phyloP scores from a whole-genome alignment of 208 protist genomes.

The Leptomonas seymouri region DNA sequence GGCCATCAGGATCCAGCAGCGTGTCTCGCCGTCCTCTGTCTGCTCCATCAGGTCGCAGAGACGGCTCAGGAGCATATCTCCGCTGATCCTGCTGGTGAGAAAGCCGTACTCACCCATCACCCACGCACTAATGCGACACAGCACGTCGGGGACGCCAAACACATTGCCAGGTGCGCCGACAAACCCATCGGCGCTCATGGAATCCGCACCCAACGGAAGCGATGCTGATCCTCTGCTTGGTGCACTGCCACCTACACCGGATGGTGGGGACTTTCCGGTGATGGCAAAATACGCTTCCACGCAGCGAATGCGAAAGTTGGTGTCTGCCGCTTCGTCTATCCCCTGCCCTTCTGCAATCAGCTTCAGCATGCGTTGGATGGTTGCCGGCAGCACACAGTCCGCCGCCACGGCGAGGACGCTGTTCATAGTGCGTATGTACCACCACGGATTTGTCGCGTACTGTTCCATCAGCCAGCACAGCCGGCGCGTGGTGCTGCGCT shows the following conservation, averaged over 20 bases:
- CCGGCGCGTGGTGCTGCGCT: constrained; percentile 68
- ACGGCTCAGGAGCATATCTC: constrained; percentile 59
- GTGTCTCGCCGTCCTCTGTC: constrained; percentile 37
- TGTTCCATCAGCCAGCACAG: constrained; percentile 90
- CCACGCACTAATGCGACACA: constrained; percentile 86
- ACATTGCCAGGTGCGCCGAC: not conserved
- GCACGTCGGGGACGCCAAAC: constrained; percentile 43
- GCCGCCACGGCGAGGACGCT: constrained; percentile 78
- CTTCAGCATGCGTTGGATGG: constrained; percentile 91
- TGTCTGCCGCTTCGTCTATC: constrained; percentile 63
- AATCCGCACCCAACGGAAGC: not conserved
- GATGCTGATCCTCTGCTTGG: not conserved
- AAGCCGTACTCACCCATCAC: constrained; percentile 95
- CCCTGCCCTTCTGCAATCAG: constrained; percentile 91
- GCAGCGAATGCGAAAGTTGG: constrained; percentile 68
- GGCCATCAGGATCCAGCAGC: constrained; percentile 74
- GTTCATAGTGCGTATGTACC: constrained; percentile 95
- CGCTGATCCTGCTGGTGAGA: constrained; percentile 50
- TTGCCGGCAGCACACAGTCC: constrained; percentile 64
- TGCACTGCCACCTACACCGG: not conserved
- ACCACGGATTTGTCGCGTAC: constrained; percentile 51
- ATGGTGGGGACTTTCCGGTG: constrained; percentile 35
- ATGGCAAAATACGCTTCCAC: constrained; percentile 78
- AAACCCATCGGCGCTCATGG: not conserved
- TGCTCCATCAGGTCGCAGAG: constrained; percentile 73